Evolutionary conservation across 1,284 basidiomycete genomes (phyloP), one percentile per base, ranked within the genome.

Genomic region (Omphalotus olearius): DNA sequence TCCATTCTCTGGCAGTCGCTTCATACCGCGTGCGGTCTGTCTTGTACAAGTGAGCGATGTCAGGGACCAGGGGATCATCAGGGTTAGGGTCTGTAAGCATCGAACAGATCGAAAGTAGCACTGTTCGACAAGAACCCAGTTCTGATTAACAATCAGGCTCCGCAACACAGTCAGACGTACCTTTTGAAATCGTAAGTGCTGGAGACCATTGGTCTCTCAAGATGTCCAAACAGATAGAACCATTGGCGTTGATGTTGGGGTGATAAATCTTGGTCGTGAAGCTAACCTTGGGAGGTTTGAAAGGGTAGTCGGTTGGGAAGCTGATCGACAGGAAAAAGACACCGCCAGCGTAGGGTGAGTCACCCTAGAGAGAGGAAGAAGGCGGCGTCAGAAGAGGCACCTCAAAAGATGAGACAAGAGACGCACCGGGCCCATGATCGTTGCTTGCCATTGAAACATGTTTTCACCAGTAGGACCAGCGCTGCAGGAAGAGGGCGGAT

Each of bases 241-340:
- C 97, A 64, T 97, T 95, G 59, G 90, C 88, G 69, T 97, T 97
- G 90, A 97, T 95, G 78, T 96, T 96, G 45, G 92, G 91, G 71
- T 96, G 93, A 70, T 93, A 87, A 60, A 82, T 83, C 80, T 90
- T 91, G 60, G 91, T 93, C 57, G 85, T 89, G 76, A 99, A 99
- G 74, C 89, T 91, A 71, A 99, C 93, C 83, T 98, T 98, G 70
- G 97, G 97, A 38, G 97, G 96, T 79, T 96, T 96, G 86, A 98
- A 97, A 39, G 94, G 94, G 78, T 98, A 98, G 72, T 98, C 94
- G 72, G 86, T 87, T 45, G 90, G 91, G 83, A 96, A 95, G 45
- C 81, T 85, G 69, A 96, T 96, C 53, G 84, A 92, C 60, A 97
- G 84, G 87, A 96, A 96, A 78, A 96, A 97, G 55, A 97, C 93